These are phyloP conservation scores for Pelargonium cotyledonis DNA, from an alignment of 441 rosid species.

Conservation along the genomic window DNA sequence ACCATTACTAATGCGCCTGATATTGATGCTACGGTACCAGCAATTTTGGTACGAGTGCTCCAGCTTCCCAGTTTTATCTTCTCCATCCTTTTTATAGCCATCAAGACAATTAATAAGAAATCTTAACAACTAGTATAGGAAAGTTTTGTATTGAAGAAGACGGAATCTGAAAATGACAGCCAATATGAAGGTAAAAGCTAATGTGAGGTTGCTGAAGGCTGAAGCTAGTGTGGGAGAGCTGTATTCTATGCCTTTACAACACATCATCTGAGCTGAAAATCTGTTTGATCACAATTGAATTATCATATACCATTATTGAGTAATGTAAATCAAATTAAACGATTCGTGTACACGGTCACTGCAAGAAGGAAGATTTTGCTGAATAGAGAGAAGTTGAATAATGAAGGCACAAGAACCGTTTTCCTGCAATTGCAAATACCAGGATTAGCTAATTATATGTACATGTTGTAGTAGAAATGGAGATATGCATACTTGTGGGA, in stretches of 20 bases:
- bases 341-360: too few species aligned
- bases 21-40: constrained; percentile 24
- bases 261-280: constrained; percentile 17
- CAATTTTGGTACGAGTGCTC: constrained; percentile 36
- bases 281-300: background rate
- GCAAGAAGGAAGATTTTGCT: too few species aligned
- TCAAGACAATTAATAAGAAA: background rate
- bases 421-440: too few species aligned
- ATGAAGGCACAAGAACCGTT: too few species aligned
- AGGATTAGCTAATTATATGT: too few species aligned
- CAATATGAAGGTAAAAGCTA: constrained; percentile 23
- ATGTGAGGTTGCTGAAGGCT: constrained; percentile 22
- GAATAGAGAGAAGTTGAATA: background rate
- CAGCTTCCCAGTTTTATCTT: constrained; percentile 37
- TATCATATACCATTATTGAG: too few species aligned
- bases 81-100: constrained; percentile 47
- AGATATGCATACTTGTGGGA: too few species aligned
- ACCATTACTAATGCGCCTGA: constrained; percentile 47
- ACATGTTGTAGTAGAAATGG: background rate
- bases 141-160: too few species aligned
- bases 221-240: constrained; percentile 28
- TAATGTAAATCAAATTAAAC: too few species aligned
- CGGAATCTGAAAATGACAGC: constrained; percentile 19
- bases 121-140: too few species aligned
- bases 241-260: constrained; percentile 18